Percentiles rank a stretch among this genome's conserved stretches.
Conservation (phyloP, 1,284 basidiomycete species). For the Ceratobasidium papillatum region DNA sequence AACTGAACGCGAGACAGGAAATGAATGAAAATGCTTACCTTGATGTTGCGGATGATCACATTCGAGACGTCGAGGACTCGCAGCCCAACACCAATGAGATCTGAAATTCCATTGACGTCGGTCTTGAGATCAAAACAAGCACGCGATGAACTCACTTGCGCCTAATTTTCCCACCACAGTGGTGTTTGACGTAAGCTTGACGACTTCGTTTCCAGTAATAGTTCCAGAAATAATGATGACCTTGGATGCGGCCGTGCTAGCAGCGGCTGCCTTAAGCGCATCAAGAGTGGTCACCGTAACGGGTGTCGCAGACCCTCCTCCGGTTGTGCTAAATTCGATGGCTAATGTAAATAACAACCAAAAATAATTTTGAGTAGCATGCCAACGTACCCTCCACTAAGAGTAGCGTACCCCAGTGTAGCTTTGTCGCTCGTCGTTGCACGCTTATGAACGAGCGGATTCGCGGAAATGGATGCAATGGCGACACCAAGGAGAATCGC, state of each 20-base stretch:
- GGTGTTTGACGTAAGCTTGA: conserved; percentile 58
- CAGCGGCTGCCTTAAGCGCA: not conserved
- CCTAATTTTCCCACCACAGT: conserved; percentile 54
- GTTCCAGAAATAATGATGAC: conserved; percentile 49
- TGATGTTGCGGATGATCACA: conserved; percentile 62
- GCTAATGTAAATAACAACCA: not conserved
- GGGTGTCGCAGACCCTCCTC: conserved; percentile 16
- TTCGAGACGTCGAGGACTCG: conserved; percentile 57
- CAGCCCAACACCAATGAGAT: conserved; percentile 56
- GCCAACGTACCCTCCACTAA: conserved; percentile 24
- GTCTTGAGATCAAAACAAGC: not conserved
- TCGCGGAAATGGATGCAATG: not conserved
- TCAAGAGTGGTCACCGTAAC: conserved; percentile 8
- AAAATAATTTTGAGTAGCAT: not conserved
- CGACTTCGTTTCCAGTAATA: conserved; percentile 56
- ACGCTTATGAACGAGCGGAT: conserved; percentile 9
- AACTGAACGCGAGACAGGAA: conserved; percentile 51
- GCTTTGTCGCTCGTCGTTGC: conserved; percentile 5
- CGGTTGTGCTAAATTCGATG: conserved; percentile 2
- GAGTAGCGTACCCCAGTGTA: not conserved
- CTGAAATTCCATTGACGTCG: not conserved
- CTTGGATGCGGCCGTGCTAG: not conserved
- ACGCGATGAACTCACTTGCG: conserved; percentile 37
- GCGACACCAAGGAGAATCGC: not conserved
- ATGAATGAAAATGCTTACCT: conserved; percentile 50